phyloP scores from a whole-genome alignment of 768 basidiomycete genomes.

The Postia placenta region DNA sequence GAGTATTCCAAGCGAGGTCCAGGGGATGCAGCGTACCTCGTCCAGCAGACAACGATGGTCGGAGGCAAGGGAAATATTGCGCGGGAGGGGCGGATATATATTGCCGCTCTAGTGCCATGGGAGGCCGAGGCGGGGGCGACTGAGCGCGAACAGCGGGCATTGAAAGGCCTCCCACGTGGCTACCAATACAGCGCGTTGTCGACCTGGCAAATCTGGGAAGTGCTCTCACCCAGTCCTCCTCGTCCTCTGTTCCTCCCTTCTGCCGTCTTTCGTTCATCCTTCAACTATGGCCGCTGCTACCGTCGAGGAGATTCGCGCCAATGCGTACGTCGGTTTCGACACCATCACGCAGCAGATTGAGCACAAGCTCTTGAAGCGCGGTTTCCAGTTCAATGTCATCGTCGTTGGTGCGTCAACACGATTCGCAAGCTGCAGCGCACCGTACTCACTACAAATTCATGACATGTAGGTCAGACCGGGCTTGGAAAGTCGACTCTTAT shows the following conservation, averaged over 20 bases:
- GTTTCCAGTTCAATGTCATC: constrained; percentile 99
- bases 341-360: constrained; percentile 96
- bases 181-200: background rate
- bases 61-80: background rate
- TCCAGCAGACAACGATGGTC: background rate
- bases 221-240: background rate
- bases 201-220: background rate
- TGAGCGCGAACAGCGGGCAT: background rate
- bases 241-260: constrained; percentile 2
- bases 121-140: background rate
- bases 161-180: constrained; percentile 3
- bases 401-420: constrained; percentile 69
- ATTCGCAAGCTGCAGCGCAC: background rate
- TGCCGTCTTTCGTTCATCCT: background rate
- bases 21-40: background rate
- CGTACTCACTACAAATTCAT: background rate
- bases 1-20: too few species aligned
- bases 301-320: constrained; percentile 78
- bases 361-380: constrained; percentile 97
- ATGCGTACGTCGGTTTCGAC: constrained; percentile 97
- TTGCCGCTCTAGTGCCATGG: background rate
- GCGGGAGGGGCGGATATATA: background rate
- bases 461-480: constrained; percentile 80
- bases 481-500: constrained; percentile 98
- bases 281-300: constrained; percentile 31